A percentile compares a stretch with the other conserved stretches of the same genome.
Conservation (phyloP, 345 rosid species). For the Laguncularia racemosa region DNA sequence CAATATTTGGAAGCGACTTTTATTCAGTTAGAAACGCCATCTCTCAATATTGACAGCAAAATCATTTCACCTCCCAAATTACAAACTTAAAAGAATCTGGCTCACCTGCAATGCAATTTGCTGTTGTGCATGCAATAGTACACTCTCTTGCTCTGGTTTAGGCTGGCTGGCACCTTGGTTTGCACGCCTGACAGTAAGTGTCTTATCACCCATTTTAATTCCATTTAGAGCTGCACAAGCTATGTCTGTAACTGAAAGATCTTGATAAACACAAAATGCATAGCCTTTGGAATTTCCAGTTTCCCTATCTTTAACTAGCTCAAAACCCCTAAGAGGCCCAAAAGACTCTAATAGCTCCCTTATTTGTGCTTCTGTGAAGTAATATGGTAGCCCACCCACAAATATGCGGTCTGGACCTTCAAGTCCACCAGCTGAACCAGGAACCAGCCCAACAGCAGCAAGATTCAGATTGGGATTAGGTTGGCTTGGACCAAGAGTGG, state of each 20-base stretch:
- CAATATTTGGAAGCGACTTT: no score
- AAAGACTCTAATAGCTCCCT: slow-evolving; percentile 93
- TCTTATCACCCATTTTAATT: slow-evolving; percentile 98
- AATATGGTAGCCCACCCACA: slow-evolving; percentile 92
- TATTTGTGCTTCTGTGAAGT: slow-evolving; percentile 83
- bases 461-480: slow-evolving; percentile 92
- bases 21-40: no score
- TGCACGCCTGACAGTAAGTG: slow-evolving; percentile 93
- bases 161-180: slow-evolving; percentile 86
- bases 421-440: slow-evolving; percentile 93
- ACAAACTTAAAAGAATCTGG: not conserved
- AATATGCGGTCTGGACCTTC: slow-evolving; percentile 96
- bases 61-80: no score
- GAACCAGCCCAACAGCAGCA: slow-evolving; percentile 82
- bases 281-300: slow-evolving; percentile 97
- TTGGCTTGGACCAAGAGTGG: slow-evolving; percentile 97
- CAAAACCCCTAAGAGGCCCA: slow-evolving; percentile 83
- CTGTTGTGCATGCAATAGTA: slow-evolving; percentile 87
- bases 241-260: slow-evolving; percentile 87
- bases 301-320: slow-evolving; percentile 89
- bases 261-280: slow-evolving; percentile 90
- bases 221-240: slow-evolving; percentile 97
- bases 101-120: slow-evolving; percentile 95
- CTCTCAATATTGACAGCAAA: no score
- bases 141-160: slow-evolving; percentile 90